Conservation (phyloP, 1,139 yeast species). For the Yamadazyma diddensiae region DNA sequence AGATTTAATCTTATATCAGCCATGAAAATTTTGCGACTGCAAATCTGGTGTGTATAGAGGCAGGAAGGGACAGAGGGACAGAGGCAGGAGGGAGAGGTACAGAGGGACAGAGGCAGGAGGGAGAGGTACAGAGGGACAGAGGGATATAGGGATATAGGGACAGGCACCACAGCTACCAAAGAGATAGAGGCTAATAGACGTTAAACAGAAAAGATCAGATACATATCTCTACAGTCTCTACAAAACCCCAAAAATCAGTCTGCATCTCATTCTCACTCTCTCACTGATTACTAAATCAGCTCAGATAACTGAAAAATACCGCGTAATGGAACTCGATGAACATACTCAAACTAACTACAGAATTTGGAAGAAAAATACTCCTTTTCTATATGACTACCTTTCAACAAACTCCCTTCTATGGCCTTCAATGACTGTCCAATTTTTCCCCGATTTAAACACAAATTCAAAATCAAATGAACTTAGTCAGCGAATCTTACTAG, state of each 20-base stretch:
- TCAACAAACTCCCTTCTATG: constrained; percentile 49
- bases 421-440: constrained; percentile 55
- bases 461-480: constrained; percentile 4
- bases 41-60: background rate
- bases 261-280: no score
- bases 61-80: background rate
- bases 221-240: no score
- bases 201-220: no score
- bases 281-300: no score
- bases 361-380: constrained; percentile 56
- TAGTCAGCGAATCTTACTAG: constrained; percentile 35
- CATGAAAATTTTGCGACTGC: constrained; percentile 12
- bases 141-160: no score
- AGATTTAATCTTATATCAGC: constrained; percentile 60
- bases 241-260: no score
- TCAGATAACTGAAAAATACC: no score
- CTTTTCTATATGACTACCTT: constrained; percentile 48
- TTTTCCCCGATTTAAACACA: constrained; percentile 50
- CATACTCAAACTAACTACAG: constrained; percentile 35
- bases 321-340: constrained; percentile 5
- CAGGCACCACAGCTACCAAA: no score
- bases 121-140: no score
- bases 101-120: no score
- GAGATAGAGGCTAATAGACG: no score
- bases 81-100: no score